Evolutionary conservation across 2,329 filamentous ascomycete species (phyloP).

Genomic region (Alternaria conjuncta): DNA sequence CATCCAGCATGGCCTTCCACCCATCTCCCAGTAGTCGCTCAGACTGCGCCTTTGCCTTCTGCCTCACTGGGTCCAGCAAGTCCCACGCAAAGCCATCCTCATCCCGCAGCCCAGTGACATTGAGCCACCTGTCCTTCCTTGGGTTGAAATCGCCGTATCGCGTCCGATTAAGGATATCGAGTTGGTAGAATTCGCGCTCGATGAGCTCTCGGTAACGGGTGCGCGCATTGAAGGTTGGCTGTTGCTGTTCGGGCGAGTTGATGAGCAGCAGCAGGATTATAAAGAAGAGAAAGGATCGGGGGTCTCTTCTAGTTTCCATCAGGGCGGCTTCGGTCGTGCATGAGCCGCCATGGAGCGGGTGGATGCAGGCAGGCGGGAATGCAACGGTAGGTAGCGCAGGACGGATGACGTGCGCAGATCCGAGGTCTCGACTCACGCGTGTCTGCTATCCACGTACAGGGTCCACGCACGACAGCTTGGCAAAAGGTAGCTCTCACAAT

Average conservation of each 20-base stretch:
- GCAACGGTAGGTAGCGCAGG: background rate
- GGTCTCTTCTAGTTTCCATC: conserved; percentile 48
- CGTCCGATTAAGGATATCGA: conserved; percentile 51
- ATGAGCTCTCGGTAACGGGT: conserved; percentile 55
- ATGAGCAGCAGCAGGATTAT: conserved; percentile 48
- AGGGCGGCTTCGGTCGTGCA: conserved; percentile 27
- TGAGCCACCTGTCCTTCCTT: conserved; percentile 54
- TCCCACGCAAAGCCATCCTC: conserved; percentile 81
- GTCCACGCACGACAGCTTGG: conserved; percentile 16
- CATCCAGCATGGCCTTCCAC: conserved; percentile 36
- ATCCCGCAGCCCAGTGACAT: conserved; percentile 75
- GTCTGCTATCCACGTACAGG: background rate
- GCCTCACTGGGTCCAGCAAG: conserved; percentile 69
- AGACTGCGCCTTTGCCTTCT: conserved; percentile 66
- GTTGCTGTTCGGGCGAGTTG: conserved; percentile 47
- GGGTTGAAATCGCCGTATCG: conserved; percentile 58
- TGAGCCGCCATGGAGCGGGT: conserved; percentile 37
- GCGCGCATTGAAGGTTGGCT: conserved; percentile 39
- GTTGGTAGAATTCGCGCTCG: conserved; percentile 57
- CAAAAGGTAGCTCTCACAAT: background rate
- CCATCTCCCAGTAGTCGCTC: conserved; percentile 48
- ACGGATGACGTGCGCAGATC: conserved; percentile 8
- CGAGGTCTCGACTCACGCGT: background rate
- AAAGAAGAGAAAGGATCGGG: conserved; percentile 45
- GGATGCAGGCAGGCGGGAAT: background rate